Percentiles rank a stretch among this genome's conserved stretches.
phyloP scores from a whole-genome alignment of 805 yeast genomes.

The Nakazawaea populi region DNA sequence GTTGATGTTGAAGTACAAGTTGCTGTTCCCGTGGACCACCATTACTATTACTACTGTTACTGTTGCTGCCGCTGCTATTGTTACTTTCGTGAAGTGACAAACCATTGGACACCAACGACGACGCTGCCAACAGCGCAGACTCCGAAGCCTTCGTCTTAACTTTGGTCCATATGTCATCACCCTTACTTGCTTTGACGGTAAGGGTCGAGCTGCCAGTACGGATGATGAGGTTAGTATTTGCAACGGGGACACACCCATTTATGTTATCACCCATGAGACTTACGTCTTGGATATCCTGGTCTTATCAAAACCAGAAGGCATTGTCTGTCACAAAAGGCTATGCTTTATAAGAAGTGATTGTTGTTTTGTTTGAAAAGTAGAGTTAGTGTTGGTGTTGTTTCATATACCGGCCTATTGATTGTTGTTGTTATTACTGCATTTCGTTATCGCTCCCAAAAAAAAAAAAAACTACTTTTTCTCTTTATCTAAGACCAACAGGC shows the following conservation, averaged over 20 bases:
- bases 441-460: no score
- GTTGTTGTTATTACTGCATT: no score
- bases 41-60: no score
- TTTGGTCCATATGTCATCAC: slow-evolving; percentile 7
- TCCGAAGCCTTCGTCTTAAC: slow-evolving; percentile 4
- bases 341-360: not conserved
- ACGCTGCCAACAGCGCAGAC: slow-evolving; percentile 6
- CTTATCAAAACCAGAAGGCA: not conserved
- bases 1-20: no score
- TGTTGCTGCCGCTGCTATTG: not conserved
- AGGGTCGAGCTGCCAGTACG: not conserved
- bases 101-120: not conserved
- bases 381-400: no score
- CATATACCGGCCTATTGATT: no score
- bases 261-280: not conserved
- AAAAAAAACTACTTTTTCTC: no score
- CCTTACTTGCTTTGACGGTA: not conserved
- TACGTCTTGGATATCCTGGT: slow-evolving; percentile 1
- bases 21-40: no score
- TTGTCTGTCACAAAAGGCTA: not conserved
- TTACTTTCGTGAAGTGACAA: not conserved
- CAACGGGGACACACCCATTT: no score
- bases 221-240: not conserved
- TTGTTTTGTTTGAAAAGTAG: not conserved
- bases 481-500: no score